phyloP scores from a whole-genome alignment of 2,329 filamentous ascomycete genomes.

The Proliferodiscus dingleyae region DNA sequence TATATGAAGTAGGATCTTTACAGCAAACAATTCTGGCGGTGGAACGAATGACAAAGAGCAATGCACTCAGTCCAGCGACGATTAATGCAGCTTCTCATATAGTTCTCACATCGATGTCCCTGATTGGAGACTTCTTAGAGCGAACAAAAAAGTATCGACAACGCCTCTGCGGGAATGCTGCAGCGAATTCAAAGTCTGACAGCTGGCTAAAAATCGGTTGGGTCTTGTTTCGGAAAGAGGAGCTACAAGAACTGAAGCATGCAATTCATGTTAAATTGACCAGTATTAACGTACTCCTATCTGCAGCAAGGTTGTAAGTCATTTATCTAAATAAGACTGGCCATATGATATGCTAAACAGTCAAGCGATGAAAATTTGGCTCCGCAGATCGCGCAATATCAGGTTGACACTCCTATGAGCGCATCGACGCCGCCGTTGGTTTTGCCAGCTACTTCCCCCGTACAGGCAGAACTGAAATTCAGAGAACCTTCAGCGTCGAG shows the following conservation, averaged over 20 bases:
- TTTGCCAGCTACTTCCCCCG: too few relatives aligned
- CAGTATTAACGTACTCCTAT: neutral
- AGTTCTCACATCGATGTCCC: neutral
- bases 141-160: too few relatives aligned
- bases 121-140: too few relatives aligned
- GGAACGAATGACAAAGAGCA: neutral
- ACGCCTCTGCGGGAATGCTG: too few relatives aligned
- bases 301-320: neutral
- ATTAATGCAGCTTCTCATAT: conserved; percentile 2
- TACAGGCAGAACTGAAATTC: too few relatives aligned
- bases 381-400: too few relatives aligned
- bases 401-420: too few relatives aligned
- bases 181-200: neutral
- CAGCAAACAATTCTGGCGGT: conserved; percentile 8
- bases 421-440: too few relatives aligned
- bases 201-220: conserved; percentile 6
- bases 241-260: neutral
- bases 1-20: conserved; percentile 1
- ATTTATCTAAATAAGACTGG: too few relatives aligned
- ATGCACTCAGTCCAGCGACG: neutral
- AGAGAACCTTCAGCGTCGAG: too few relatives aligned
- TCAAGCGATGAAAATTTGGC: too few relatives aligned
- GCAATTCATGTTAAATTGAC: neutral
- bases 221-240: conserved; percentile 1
- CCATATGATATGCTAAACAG: too few relatives aligned